Evolutionary conservation across 176 grass and related monocot genomes (phyloP), one percentile per base, ranked within the genome.

Genomic region (Eleusine indica): DNA sequence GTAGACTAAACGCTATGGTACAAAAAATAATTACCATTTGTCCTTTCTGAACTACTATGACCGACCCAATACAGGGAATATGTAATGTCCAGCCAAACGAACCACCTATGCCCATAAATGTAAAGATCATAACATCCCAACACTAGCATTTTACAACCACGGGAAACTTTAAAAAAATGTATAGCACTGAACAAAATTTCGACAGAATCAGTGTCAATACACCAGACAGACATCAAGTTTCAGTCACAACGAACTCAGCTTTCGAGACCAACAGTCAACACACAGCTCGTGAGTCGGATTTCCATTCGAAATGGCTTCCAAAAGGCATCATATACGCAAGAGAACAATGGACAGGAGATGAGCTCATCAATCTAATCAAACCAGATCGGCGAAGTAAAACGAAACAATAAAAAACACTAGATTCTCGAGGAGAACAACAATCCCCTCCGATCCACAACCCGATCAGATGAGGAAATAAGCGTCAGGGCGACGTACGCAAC

Each of bases 311-410:
- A 73, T 77, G 65, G 56, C 30, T 39, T 19, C n/a, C n/a, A 53
- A 64, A 74, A 63, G 25, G 30, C 29, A 17, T 75, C 38, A 43
- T 32, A 52, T 41, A 41, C 30, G 28, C 22, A n/a, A 64, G 17
- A 70, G 22, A 53, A 21, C 32, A 32, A 60, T 9, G 42, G 62
- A 28, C 41, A 22, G 52, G 28, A 0, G 21, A 57, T 43, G 63
- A 64, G 28, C 56, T 70, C 47, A 51, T 44, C 52, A 65, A 71
- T 15, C 54, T 47, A 81, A 65, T 71, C 41, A 80, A 53, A 75
- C 58, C 39, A 43, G 28, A 14, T 44, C 25, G 32, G 25, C 61
- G 46, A 68, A 47, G 37, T 7, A 56, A 18, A 71, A 35, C 32
- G 11, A 70, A 60, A 15, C 22, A 54, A 87, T 61, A 7, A 12